These are phyloP conservation scores for Arxiozyma slooffiae DNA, from an alignment of 1,139 yeast genomes.

Conservation along the genomic window DNA sequence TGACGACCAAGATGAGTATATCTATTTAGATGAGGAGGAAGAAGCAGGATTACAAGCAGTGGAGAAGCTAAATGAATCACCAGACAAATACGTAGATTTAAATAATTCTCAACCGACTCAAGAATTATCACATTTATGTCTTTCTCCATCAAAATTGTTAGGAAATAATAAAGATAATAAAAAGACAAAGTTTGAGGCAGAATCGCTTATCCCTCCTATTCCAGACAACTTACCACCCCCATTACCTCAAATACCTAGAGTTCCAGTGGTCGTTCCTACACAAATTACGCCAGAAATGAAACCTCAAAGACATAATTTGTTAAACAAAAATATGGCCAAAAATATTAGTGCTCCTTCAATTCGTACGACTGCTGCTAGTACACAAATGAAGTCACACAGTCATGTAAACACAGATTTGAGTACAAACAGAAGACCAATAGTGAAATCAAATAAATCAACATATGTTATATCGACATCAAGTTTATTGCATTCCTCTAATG, in stretches of 20 bases:
- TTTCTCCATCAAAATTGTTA: not conserved
- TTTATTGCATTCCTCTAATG: not conserved
- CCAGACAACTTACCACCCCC: slow-evolving; percentile 1
- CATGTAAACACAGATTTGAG: not conserved
- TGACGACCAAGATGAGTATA: not conserved
- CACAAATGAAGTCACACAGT: not conserved
- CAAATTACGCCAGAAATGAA: not conserved
- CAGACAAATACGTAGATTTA: not conserved
- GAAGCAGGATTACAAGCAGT: slow-evolving; percentile 6
- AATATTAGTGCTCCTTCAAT: not conserved
- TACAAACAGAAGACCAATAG: not conserved
- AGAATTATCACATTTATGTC: not conserved
- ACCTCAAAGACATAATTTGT: slow-evolving; percentile 4
- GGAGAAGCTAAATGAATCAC: slow-evolving; percentile 4
- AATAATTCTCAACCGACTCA: not conserved
- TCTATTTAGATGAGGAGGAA: slow-evolving; percentile 4
- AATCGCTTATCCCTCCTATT: not conserved
- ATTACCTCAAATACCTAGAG: slow-evolving; percentile 2
- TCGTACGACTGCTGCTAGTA: not conserved
- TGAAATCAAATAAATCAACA: slow-evolving; percentile 1
- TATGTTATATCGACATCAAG: not conserved
- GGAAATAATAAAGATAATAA: not conserved
- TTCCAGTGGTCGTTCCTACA: not conserved
- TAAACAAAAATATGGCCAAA: slow-evolving; percentile 2
- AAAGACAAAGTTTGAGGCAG: not conserved